These are phyloP conservation scores for Coniochaeta sp. DNA, from an alignment of 2,329 filamentous ascomycete genomes.

Conservation along the genomic window DNA sequence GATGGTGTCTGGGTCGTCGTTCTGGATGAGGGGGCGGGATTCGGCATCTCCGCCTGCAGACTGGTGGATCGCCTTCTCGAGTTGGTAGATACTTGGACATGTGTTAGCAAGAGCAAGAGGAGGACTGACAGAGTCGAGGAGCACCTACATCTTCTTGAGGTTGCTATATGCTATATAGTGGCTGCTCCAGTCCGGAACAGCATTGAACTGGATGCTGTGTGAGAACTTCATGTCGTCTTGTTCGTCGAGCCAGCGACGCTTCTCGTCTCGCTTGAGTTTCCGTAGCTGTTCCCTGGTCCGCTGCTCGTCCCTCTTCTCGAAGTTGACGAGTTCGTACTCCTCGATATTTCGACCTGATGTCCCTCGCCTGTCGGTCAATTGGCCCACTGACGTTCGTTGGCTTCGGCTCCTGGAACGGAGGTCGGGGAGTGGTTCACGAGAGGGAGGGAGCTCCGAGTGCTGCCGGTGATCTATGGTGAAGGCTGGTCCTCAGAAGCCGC, in stretches of 20 bases:
- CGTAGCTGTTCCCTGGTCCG: constrained; percentile 15
- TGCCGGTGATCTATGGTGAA: neutral
- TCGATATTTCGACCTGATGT: constrained; percentile 1
- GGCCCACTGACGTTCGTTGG: neutral
- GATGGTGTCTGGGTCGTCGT: constrained; percentile 68
- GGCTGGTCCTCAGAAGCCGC: neutral
- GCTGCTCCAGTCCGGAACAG: constrained; percentile 98
- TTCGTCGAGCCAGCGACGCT: constrained; percentile 63
- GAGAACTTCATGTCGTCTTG: constrained; percentile 98
- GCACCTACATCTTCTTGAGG: constrained; percentile 84
- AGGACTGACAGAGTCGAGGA: neutral
- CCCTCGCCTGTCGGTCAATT: constrained; percentile 1
- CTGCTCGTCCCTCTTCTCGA: constrained; percentile 20
- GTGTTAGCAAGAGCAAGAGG: neutral
- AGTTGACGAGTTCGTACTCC: constrained; percentile 35
- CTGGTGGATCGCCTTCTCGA: constrained; percentile 78
- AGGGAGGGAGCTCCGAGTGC: neutral
- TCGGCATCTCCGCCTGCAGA: constrained; percentile 63
- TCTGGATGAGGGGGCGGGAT: constrained; percentile 71
- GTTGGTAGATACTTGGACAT: constrained; percentile 71
- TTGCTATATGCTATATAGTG: constrained; percentile 99
- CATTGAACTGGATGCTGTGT: constrained; percentile 98
- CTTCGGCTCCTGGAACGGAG: neutral
- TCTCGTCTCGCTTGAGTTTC: constrained; percentile 46
- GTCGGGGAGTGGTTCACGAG: neutral